Evolutionary conservation across 176 grass and related monocot genomes (phyloP).

Genomic region (Carex scoparia): DNA sequence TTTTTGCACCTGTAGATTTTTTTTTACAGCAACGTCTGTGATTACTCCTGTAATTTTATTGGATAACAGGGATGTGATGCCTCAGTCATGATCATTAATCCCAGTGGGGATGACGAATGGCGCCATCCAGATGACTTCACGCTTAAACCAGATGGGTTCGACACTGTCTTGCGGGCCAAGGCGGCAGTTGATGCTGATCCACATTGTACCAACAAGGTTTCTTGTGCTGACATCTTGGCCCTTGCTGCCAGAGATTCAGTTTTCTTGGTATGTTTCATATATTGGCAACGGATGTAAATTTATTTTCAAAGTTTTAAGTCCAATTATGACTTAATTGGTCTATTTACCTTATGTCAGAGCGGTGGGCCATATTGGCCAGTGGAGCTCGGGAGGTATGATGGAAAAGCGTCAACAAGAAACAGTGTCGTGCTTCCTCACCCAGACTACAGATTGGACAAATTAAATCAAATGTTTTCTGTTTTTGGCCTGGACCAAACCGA

Average conservation of each 20-base stretch:
- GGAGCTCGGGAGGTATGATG: constrained; percentile 62
- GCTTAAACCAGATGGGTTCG: constrained; percentile 43
- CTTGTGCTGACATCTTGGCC: constrained; percentile 71
- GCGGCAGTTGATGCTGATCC: constrained; percentile 47
- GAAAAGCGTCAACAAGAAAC: constrained; percentile 32
- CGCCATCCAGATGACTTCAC: constrained; percentile 32
- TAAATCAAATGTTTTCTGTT: constrained; percentile 45
- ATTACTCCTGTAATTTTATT: neutral
- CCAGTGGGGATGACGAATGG: constrained; percentile 59
- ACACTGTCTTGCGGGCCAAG: constrained; percentile 49
- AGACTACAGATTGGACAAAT: constrained; percentile 46
- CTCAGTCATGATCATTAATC: constrained; percentile 50
- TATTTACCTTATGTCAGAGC: constrained; percentile 30
- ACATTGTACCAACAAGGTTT: constrained; percentile 51
- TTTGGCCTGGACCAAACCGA: constrained; percentile 53
- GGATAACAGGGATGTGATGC: constrained; percentile 54
- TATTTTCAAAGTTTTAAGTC: neutral
- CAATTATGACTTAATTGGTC: neutral
- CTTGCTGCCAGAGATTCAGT: constrained; percentile 58
- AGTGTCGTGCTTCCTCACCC: constrained; percentile 52
- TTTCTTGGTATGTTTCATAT: constrained; percentile 30
- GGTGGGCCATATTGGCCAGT: constrained; percentile 58
- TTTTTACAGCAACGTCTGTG: neutral
- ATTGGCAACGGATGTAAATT: neutral
- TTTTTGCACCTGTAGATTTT: neutral